phyloP scores from a whole-genome alignment of 140 eudicot species.

The Senecio squalidus region DNA sequence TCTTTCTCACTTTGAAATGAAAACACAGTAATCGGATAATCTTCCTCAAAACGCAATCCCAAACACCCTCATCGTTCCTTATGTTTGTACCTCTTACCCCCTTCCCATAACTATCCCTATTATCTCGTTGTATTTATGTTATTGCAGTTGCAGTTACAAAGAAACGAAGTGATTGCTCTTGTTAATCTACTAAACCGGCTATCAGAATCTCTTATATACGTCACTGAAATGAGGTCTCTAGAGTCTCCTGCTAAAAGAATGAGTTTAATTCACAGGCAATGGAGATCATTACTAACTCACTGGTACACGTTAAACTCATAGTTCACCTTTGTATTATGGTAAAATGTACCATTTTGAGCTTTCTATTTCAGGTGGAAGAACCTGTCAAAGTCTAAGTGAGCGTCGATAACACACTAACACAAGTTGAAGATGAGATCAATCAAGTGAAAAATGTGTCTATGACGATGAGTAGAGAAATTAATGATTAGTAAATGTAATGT shows the following conservation, averaged over 20 bases:
- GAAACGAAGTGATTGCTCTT: conserved; percentile 90
- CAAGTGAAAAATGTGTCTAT: conserved; percentile 18
- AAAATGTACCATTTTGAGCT: neutral
- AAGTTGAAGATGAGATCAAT: neutral
- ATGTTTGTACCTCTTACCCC: no score
- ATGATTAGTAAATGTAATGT: no score
- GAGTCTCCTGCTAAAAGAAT: no score
- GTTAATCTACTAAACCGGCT: conserved; percentile 72
- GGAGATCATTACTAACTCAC: no score
- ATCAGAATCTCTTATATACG: conserved; percentile 68
- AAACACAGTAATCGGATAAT: no score
- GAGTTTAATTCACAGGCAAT: no score
- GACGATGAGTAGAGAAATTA: neutral
- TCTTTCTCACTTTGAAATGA: no score
- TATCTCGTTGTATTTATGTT: conserved; percentile 2
- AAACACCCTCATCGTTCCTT: no score
- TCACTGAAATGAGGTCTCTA: conserved; percentile 28
- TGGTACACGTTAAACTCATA: conserved; percentile 19
- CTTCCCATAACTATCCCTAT: no score
- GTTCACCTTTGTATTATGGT: neutral
- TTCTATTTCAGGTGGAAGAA: conserved; percentile 36
- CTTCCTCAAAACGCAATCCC: no score
- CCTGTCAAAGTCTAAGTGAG: conserved; percentile 11
- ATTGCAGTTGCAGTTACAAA: conserved; percentile 65
- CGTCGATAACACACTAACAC: neutral